phyloP scores from a whole-genome alignment of 306 rosid genomes.

The Pueraria montana region DNA sequence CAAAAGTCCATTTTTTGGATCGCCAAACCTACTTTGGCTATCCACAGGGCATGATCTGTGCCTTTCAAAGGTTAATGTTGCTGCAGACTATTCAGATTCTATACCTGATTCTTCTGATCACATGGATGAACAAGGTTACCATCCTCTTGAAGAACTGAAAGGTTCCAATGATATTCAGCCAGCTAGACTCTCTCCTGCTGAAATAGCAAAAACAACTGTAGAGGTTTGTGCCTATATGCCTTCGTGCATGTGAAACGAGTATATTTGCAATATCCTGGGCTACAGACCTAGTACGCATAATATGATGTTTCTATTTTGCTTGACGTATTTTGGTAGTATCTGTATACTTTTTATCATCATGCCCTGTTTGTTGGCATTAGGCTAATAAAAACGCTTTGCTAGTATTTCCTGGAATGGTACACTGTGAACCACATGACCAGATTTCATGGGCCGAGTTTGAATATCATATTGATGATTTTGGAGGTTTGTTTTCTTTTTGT shows the following conservation, averaged over 20 bases:
- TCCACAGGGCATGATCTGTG: slow-evolving; percentile 70
- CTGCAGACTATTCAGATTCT: slow-evolving; percentile 94
- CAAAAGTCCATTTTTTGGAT: slow-evolving; percentile 70
- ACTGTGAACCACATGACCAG: slow-evolving; percentile 91
- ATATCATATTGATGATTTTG: slow-evolving; percentile 76
- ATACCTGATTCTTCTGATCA: slow-evolving; percentile 83
- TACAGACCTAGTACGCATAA: slow-evolving; percentile 34
- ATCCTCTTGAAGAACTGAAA: slow-evolving; percentile 93
- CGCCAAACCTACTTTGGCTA: slow-evolving; percentile 68
- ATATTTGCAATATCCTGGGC: slow-evolving; percentile 33
- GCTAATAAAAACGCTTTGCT: slow-evolving; percentile 78
- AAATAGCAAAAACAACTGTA: slow-evolving; percentile 81
- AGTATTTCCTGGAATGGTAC: slow-evolving; percentile 87
- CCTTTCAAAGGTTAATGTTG: slow-evolving; percentile 83
- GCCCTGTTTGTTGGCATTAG: slow-evolving; percentile 66
- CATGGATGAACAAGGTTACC: slow-evolving; percentile 69
- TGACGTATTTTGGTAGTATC: slow-evolving; percentile 46
- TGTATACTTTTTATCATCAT: slow-evolving; percentile 43
- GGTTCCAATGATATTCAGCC: slow-evolving; percentile 59
- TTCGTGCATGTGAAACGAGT: neutral
- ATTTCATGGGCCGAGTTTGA: slow-evolving; percentile 80
- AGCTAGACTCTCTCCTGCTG: slow-evolving; percentile 81
- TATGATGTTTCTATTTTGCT: slow-evolving; percentile 36
- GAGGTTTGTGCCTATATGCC: slow-evolving; percentile 67
- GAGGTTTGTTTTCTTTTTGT: slow-evolving; percentile 66